Evolutionary conservation across 2,329 filamentous ascomycete species (phyloP).

Genomic region (Fusarium acutatum): DNA sequence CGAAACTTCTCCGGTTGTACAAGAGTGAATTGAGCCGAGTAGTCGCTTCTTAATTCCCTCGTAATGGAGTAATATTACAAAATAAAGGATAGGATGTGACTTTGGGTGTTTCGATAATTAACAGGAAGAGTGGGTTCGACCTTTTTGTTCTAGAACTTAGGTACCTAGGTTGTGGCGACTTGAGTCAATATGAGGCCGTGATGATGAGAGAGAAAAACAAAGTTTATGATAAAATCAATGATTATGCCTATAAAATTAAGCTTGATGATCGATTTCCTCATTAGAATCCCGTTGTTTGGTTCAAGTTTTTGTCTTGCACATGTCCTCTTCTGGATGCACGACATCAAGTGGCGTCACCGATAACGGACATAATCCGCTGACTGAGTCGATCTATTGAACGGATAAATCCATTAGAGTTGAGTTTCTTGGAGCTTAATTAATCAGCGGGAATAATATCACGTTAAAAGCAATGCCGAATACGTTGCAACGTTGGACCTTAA

Average conservation of each 20-base stretch:
- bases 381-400: neutral
- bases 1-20: slow-evolving; percentile 20
- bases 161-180: neutral
- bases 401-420: neutral
- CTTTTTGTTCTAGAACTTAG: neutral
- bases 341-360: slow-evolving; percentile 30
- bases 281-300: neutral
- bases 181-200: neutral
- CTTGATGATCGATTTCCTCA: neutral
- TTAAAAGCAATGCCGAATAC: neutral
- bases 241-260: neutral
- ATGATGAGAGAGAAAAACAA: neutral
- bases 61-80: neutral
- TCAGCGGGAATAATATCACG: neutral
- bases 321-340: slow-evolving; percentile 9
- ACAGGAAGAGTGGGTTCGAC: neutral
- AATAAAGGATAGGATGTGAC: neutral
- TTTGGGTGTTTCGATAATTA: neutral
- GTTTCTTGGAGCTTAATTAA: neutral
- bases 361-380: slow-evolving; percentile 21
- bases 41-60: neutral
- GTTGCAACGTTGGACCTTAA: neutral
- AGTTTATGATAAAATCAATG: neutral
- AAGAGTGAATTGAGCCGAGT: neutral
- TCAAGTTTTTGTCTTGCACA: neutral